Percentiles rank a stretch among this genome's conserved stretches.
Evolutionary conservation across 129 eudicot species (phyloP).

Genomic region (Smallanthus sonchifolius): DNA sequence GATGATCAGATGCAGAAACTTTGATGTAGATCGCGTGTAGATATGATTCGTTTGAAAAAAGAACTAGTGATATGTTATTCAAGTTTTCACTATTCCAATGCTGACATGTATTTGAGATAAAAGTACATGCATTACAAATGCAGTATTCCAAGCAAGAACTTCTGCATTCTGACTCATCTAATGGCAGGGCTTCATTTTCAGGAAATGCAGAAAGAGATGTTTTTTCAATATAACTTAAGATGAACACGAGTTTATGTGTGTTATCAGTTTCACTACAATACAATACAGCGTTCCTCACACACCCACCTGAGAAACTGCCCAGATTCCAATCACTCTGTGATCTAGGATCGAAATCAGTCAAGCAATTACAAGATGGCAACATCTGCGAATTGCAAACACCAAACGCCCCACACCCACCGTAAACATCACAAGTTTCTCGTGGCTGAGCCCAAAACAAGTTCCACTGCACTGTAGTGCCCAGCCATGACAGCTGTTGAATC

Average conservation of each 20-base stretch:
- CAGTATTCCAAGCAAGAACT: slow-evolving; percentile 1
- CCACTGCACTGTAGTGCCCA: slow-evolving; percentile 21
- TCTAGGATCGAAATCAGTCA: slow-evolving; percentile 27
- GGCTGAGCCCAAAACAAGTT: slow-evolving; percentile 30
- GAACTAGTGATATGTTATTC: neutral
- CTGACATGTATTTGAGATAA: neutral
- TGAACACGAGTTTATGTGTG: too few relatives aligned
- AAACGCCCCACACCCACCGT: slow-evolving; percentile 31
- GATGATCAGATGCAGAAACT: neutral
- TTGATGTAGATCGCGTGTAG: slow-evolving; percentile 6
- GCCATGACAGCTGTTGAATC: slow-evolving; percentile 33
- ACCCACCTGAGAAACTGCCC: slow-evolving; percentile 23
- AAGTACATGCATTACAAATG: neutral
- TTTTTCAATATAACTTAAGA: neutral
- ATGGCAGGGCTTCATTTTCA: neutral
- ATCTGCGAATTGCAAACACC: slow-evolving; percentile 8
- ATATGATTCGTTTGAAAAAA: neutral
- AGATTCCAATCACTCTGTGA: slow-evolving; percentile 23
- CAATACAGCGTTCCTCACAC: slow-evolving; percentile 14
- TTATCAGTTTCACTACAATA: too few relatives aligned
- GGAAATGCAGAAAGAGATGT: neutral
- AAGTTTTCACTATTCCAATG: slow-evolving; percentile 1
- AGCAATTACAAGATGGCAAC: slow-evolving; percentile 21
- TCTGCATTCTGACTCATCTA: slow-evolving; percentile 14
- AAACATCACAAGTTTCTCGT: slow-evolving; percentile 22